Conservation (phyloP, 768 basidiomycete species). For the Chiua virens region DNA sequence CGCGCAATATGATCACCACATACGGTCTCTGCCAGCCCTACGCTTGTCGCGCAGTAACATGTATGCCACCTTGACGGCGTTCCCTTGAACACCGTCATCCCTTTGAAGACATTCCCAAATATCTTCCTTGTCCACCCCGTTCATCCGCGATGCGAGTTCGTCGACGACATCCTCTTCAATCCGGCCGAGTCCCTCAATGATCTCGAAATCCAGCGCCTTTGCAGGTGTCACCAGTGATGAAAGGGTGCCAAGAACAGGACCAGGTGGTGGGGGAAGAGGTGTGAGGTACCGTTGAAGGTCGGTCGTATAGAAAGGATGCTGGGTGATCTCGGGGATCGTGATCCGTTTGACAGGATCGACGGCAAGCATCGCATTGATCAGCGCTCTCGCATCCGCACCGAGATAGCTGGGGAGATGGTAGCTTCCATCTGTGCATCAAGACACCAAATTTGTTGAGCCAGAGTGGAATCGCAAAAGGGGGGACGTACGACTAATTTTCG, state of each 20-base stretch:
- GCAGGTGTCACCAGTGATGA: conserved; percentile 69
- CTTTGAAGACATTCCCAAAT: conserved; percentile 83
- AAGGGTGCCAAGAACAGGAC: conserved; percentile 73
- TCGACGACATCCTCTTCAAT: conserved; percentile 92
- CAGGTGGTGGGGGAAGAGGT: conserved; percentile 75
- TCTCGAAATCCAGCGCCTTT: conserved; percentile 72
- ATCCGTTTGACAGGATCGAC: conserved; percentile 95
- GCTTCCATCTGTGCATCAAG: conserved; percentile 62
- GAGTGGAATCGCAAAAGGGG: background rate
- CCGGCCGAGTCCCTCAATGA: conserved; percentile 88
- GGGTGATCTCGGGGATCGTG: conserved; percentile 87
- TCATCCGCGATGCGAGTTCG: conserved; percentile 70
- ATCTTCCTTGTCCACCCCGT: conserved; percentile 76
- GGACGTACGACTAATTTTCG: conserved; percentile 84
- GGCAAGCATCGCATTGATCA: conserved; percentile 88
- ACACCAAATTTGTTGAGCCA: background rate
- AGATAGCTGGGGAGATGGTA: conserved; percentile 86
- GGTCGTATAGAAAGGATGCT: conserved; percentile 86
- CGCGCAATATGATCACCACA: conserved; percentile 34
- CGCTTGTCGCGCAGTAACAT: conserved; percentile 89
- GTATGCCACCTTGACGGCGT: conserved; percentile 96
- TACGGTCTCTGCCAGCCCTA: conserved; percentile 79
- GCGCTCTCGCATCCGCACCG: conserved; percentile 69
- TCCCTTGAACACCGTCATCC: conserved; percentile 84
- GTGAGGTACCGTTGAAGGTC: conserved; percentile 86